Conservation (phyloP, 139 green algal species). For the Raphidocelis subcapitata region DNA sequence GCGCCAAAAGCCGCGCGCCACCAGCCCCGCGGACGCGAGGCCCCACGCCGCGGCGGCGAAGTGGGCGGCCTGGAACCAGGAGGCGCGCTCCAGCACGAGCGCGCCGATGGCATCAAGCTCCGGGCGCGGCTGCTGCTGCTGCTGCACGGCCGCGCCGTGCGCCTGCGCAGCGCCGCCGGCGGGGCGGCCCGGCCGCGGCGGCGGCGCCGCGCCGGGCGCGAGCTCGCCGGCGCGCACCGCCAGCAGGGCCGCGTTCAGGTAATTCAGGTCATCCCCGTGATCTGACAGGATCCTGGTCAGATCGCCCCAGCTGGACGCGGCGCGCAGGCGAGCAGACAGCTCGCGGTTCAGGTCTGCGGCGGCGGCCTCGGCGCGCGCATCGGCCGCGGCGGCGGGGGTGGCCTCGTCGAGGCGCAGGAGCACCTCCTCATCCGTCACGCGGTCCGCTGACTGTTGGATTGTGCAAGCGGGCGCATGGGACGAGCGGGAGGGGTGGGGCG, state of each 20-base stretch:
- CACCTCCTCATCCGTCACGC: conserved; percentile 19
- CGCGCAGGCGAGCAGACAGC: neutral
- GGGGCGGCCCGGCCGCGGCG: neutral
- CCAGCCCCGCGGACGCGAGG: neutral
- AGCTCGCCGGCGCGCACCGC: neutral
- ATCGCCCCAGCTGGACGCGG: neutral
- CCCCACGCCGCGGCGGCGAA: conserved; percentile 15
- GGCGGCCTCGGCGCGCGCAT: conserved; percentile 3
- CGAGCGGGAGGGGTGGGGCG: neutral
- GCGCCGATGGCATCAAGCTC: neutral
- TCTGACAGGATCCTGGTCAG: conserved; percentile 4
- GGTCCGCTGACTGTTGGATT: conserved; percentile 4
- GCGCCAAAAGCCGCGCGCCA: conserved; percentile 10
- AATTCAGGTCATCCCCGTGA: conserved; percentile 17
- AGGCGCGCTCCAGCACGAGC: neutral
- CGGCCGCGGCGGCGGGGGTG: neutral
- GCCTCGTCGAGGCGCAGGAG: conserved; percentile 15
- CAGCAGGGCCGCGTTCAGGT: neutral
- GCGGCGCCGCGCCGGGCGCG: neutral
- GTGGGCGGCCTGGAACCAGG: conserved; percentile 27
- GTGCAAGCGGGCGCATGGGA: neutral
- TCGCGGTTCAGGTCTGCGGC: conserved; percentile 12
- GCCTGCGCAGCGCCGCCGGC: too few species aligned
- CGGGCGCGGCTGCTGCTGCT: neutral
- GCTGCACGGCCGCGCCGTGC: neutral